Base-by-base conservation (phyloP, 495 filamentous ascomycete genomes). In the Trichoderma reesei region DNA sequence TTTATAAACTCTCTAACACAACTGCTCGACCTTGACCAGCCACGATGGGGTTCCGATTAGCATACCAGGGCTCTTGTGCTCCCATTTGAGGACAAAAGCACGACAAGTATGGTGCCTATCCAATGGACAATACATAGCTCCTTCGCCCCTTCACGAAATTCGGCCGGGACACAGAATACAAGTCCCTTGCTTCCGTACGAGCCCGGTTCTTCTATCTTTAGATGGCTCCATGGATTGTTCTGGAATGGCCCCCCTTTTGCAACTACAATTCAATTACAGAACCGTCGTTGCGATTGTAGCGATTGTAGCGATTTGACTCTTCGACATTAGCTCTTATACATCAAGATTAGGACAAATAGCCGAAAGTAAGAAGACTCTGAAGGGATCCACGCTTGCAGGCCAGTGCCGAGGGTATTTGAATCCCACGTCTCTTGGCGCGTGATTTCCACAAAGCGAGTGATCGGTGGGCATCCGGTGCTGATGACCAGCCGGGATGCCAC, bases 1-100 rank as follows among this genome's bases (percentile, higher is more conserved):
- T 89, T 71, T 98, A 97, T 75, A 83, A 83, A 67, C 20, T 65
- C 4, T 56, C 51, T 2, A 31, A 31, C 51, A 11, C 38, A 39
- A 46, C n/a, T 10, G 13, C n/a, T 46, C 8, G 42, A 18, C 42
- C 42, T 46, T 46, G 42, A 46, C 16, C 16, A 5, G 5, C 8
- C 16, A 18, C 1, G 26, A 26, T 26, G 26, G 6, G 26, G 6
- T 39, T 39, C 6, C 38, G 38, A 2, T 39, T 39, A 11, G 38
- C 38, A 39, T 11, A 39, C 0, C 6, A 7, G 1, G 38, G 3
- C 38, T 3, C 11, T 6, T 3, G 38, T 11, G 38, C 11, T 39
- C 38, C 38, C 26, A 26, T 26, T 26, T 1, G 26, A 26, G 1
- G 26, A 26, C 26, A 26, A 26, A 26, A 26, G 26, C 26, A 26